A percentile compares a stretch with the other conserved stretches of the same genome.
These are phyloP conservation scores for Lipomyces orientalis DNA, from an alignment of 805 yeast species.

Conservation along the genomic window DNA sequence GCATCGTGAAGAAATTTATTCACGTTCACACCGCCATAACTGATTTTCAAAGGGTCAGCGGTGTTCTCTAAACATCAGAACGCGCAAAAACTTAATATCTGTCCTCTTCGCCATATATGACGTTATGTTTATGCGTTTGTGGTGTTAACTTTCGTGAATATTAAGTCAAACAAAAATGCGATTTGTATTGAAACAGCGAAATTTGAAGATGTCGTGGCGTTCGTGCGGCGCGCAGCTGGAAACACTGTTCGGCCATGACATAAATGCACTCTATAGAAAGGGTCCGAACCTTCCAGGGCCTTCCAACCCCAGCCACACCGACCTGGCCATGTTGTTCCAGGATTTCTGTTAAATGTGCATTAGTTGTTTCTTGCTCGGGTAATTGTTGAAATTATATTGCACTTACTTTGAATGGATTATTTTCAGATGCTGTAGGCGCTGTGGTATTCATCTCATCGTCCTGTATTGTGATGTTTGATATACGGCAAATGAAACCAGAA, in stretches of 20 bases:
- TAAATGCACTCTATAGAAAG: neutral
- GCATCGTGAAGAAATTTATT: neutral
- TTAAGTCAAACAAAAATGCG: too few species aligned
- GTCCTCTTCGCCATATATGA: neutral
- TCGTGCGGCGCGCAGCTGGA: neutral
- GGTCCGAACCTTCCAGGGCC: neutral
- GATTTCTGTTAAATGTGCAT: neutral
- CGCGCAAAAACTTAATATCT: neutral
- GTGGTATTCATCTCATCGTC: too few species aligned
- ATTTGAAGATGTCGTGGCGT: neutral
- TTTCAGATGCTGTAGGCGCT: too few species aligned
- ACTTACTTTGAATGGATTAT: too few species aligned
- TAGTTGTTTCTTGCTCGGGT: neutral
- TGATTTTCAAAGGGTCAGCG: neutral
- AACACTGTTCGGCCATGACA: neutral
- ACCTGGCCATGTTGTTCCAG: neutral
- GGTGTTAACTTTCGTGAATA: too few species aligned
- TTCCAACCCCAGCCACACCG: neutral
- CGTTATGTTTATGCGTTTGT: neutral
- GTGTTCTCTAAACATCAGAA: neutral
- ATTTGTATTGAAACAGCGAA: neutral
- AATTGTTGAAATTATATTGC: neutral
- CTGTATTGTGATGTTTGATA: too few species aligned
- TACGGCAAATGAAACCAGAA: neutral
- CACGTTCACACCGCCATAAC: neutral